Conservation (phyloP, 2,329 filamentous ascomycete genomes). For the Diplodia seriata region DNA sequence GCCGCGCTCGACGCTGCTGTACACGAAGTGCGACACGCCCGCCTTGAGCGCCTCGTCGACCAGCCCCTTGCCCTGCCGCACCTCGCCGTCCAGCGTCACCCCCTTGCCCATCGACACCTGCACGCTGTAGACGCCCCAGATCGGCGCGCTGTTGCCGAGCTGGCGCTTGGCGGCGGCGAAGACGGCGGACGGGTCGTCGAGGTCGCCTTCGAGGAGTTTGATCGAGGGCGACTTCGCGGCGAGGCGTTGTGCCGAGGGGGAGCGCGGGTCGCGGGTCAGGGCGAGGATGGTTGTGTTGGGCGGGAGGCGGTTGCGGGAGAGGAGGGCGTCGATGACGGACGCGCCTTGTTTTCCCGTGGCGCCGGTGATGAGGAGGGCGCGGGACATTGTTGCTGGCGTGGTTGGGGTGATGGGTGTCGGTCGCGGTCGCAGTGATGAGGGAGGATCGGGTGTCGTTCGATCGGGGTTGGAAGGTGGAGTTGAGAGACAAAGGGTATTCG, state of each 20-base stretch:
- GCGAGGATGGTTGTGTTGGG: slow-evolving; percentile 60
- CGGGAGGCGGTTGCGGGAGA: slow-evolving; percentile 40
- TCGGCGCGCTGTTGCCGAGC: slow-evolving; percentile 33
- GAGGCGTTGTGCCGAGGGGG: slow-evolving; percentile 58
- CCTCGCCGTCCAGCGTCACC: slow-evolving; percentile 38
- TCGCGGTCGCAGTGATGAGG: background rate
- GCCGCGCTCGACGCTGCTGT: slow-evolving; percentile 45
- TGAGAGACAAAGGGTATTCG: background rate
- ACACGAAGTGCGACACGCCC: slow-evolving; percentile 47
- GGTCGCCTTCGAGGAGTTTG: slow-evolving; percentile 61
- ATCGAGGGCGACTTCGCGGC: slow-evolving; percentile 55
- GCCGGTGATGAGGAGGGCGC: slow-evolving; percentile 50
- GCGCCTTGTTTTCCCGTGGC: slow-evolving; percentile 56
- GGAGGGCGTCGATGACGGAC: slow-evolving; percentile 49
- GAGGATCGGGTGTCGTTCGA: background rate
- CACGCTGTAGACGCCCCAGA: slow-evolving; percentile 46
- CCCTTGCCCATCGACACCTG: slow-evolving; percentile 35
- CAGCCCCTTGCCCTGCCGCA: slow-evolving; percentile 47
- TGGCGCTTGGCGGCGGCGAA: slow-evolving; percentile 56
- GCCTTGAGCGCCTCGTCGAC: slow-evolving; percentile 43
- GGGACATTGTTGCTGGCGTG: slow-evolving; percentile 38
- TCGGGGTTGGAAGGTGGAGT: background rate
- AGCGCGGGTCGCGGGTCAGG: slow-evolving; percentile 61
- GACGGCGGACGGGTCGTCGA: slow-evolving; percentile 57
- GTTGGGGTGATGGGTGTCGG: background rate